These are phyloP conservation scores for Chalciporus piperatus DNA, from an alignment of 768 basidiomycete genomes.

Conservation along the genomic window DNA sequence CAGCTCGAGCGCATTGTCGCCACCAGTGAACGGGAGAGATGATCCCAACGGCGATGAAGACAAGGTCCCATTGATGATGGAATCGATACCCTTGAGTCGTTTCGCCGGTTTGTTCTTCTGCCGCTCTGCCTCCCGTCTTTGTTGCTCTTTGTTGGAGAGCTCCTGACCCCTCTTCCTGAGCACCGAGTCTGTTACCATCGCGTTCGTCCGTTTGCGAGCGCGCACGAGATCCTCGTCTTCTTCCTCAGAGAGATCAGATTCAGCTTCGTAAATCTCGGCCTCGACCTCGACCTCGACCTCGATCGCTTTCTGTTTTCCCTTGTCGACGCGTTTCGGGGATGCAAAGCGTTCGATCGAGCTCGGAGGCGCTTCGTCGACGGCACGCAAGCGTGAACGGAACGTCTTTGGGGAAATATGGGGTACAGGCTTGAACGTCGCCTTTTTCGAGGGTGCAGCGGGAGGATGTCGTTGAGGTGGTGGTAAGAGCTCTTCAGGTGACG, in stretches of 20 bases:
- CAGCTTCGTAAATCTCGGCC: no score
- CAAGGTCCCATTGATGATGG: conserved; percentile 10
- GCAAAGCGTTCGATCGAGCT: conserved; percentile 53
- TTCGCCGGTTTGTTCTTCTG: conserved; percentile 20
- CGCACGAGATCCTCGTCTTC: not conserved
- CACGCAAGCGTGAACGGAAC: conserved; percentile 28
- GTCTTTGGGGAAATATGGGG: conserved; percentile 43
- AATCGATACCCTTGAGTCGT: conserved; percentile 13
- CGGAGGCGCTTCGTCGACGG: conserved; percentile 25
- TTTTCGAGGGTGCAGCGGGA: not conserved
- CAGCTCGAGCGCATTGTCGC: not conserved
- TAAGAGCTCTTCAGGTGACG: conserved; percentile 4
- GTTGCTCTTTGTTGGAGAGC: conserved; percentile 18
- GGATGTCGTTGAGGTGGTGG: not conserved
- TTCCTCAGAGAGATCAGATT: conserved; percentile 10
- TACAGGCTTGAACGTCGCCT: conserved; percentile 27
- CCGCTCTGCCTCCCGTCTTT: conserved; percentile 9
- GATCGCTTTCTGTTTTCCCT: conserved; percentile 22
- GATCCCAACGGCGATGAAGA: not conserved
- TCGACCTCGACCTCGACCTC: conserved; percentile 9
- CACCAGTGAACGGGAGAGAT: not conserved
- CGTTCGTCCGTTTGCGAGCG: not conserved
- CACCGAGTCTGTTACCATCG: conserved; percentile 18
- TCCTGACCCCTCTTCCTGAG: conserved; percentile 21
- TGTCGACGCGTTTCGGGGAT: conserved; percentile 21